A percentile compares a stretch with the other conserved stretches of the same genome.
Evolutionary conservation across 768 basidiomycete genomes (phyloP).

Genomic region (Podaxis sp.): DNA sequence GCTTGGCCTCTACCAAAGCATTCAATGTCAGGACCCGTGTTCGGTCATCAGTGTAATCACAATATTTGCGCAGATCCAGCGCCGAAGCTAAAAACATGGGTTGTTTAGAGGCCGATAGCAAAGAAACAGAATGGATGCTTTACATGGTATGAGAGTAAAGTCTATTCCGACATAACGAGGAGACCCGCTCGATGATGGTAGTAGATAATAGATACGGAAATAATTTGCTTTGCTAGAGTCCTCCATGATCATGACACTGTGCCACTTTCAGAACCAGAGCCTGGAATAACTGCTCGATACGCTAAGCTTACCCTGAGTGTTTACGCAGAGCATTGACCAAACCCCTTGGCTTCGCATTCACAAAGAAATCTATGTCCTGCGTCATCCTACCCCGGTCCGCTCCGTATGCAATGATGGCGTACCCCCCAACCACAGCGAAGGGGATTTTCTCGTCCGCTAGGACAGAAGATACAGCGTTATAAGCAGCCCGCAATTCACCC

Average conservation of each 20-base stretch:
- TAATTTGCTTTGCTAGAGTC: background rate
- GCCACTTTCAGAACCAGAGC: background rate
- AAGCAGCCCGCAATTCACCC: background rate
- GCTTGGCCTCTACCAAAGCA: background rate
- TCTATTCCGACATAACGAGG: background rate
- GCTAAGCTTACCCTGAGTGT: background rate
- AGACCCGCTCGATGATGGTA: background rate
- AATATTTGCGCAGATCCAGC: background rate
- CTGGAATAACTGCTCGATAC: background rate
- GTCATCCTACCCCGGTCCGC: background rate
- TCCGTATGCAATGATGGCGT: background rate
- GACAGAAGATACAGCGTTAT: background rate
- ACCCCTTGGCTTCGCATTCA: background rate
- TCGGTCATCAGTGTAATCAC: background rate
- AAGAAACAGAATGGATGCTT: background rate
- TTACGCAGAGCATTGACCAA: background rate
- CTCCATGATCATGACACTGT: background rate
- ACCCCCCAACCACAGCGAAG: background rate
- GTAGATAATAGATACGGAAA: background rate
- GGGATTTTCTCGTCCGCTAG: background rate
- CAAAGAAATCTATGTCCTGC: background rate
- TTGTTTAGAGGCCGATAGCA: background rate
- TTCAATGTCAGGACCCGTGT: background rate
- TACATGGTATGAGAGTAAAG: background rate
- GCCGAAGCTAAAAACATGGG: background rate